Percentiles rank a stretch among this genome's conserved stretches.
Evolutionary conservation across 257 asterid genomes (phyloP).

Genomic region (Nicotiana knightiana): DNA sequence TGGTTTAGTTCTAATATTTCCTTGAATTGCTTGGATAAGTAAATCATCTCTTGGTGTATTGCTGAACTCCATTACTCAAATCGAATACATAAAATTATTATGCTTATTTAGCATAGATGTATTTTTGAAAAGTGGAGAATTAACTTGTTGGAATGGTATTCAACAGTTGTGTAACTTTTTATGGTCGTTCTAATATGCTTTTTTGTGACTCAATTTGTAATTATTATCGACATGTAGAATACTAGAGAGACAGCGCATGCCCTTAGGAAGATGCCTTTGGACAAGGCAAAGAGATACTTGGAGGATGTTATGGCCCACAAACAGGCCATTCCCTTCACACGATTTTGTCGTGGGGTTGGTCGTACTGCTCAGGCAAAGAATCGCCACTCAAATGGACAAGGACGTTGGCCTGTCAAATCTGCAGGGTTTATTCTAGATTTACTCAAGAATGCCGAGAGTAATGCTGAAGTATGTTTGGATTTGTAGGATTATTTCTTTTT

Average conservation of each 20-base stretch:
- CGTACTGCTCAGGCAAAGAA: constrained; percentile 93
- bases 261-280: constrained; percentile 57
- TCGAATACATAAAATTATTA: no score
- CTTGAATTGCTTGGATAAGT: no score
- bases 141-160: no score
- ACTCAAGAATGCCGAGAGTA: constrained; percentile 82
- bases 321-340: constrained; percentile 68
- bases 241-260: constrained; percentile 92
- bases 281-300: constrained; percentile 79
- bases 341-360: constrained; percentile 58
- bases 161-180: not conserved
- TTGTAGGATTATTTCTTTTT: not conserved
- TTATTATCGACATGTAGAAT: constrained; percentile 33
- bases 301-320: constrained; percentile 88
- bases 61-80: no score
- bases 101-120: no score
- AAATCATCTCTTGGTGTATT: no score
- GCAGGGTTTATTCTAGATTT: constrained; percentile 66
- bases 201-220: not conserved
- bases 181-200: not conserved
- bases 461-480: constrained; percentile 57
- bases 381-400: constrained; percentile 83
- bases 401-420: constrained; percentile 91
- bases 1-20: no score
- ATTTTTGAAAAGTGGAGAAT: no score